Evolutionary conservation across 352 stramenopile genomes (phyloP).

Genomic region (Globisporangium echinulatum): DNA sequence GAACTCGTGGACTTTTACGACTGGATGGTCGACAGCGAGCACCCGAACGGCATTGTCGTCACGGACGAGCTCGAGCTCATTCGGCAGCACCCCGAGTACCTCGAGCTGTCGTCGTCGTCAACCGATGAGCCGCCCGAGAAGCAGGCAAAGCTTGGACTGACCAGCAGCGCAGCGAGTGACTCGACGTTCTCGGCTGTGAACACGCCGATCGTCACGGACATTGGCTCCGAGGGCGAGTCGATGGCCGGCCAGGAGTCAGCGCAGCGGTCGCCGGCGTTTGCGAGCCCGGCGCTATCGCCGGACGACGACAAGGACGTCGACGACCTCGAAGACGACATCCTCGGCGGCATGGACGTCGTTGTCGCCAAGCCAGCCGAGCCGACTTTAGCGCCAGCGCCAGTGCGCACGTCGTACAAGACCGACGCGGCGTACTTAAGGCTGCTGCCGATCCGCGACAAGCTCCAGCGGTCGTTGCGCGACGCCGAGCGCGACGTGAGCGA

Average conservation of each 20-base stretch:
- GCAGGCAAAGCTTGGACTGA: slow-evolving; percentile 24
- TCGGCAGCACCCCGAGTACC: slow-evolving; percentile 73
- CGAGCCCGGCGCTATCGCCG: slow-evolving; percentile 46
- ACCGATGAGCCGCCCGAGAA: slow-evolving; percentile 23
- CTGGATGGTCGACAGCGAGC: slow-evolving; percentile 77
- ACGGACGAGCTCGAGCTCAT: slow-evolving; percentile 83
- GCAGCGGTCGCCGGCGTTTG: slow-evolving; percentile 58
- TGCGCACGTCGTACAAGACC: slow-evolving; percentile 40
- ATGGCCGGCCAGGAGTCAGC: slow-evolving; percentile 50
- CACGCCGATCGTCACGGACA: slow-evolving; percentile 59
- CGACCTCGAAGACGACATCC: slow-evolving; percentile 70
- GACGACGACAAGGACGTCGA: slow-evolving; percentile 75
- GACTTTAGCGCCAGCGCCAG: slow-evolving; percentile 4
- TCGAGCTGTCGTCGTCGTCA: slow-evolving; percentile 36
- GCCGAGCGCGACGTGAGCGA: slow-evolving; percentile 61
- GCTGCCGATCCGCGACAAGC: slow-evolving; percentile 43
- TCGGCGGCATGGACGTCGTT: slow-evolving; percentile 56
- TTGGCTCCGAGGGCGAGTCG: slow-evolving; percentile 61
- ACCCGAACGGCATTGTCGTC: slow-evolving; percentile 62
- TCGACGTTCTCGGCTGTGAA: slow-evolving; percentile 50
- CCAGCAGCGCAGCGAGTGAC: slow-evolving; percentile 19
- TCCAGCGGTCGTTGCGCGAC: slow-evolving; percentile 68
- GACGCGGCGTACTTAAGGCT: slow-evolving; percentile 65
- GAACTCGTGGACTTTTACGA: slow-evolving; percentile 84
- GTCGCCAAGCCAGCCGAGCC: slow-evolving; percentile 32